Percentiles rank a stretch among this genome's conserved stretches.
Evolutionary conservation across 1,284 basidiomycete species (phyloP).

Genomic region (Sphagnurus paluster): DNA sequence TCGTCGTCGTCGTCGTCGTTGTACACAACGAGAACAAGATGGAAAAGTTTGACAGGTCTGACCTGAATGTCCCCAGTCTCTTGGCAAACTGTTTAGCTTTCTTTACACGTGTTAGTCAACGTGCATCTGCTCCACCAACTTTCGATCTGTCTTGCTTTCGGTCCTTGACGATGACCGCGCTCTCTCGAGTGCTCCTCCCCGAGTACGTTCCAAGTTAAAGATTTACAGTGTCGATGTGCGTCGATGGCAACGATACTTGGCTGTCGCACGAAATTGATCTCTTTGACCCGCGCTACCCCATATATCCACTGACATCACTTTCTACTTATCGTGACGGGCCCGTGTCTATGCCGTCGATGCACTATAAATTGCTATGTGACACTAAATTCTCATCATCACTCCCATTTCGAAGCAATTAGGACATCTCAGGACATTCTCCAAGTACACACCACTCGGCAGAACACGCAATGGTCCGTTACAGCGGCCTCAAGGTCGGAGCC

Average conservation of each 20-base stretch:
- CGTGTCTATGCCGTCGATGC: too few relatives aligned
- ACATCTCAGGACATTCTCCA: too few relatives aligned
- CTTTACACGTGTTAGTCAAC: constrained; percentile 12
- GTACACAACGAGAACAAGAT: constrained; percentile 6
- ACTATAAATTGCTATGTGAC: too few relatives aligned
- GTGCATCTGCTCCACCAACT: background rate
- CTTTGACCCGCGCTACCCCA: background rate
- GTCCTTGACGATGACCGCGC: background rate
- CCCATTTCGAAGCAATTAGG: too few relatives aligned
- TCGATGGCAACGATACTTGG: too few relatives aligned
- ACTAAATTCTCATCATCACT: too few relatives aligned
- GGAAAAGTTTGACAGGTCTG: constrained; percentile 10
- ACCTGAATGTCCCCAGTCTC: background rate
- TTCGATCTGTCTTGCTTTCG: background rate
- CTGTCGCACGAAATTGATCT: too few relatives aligned
- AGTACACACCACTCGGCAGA: too few relatives aligned
- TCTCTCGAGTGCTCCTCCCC: background rate
- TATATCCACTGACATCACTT: background rate
- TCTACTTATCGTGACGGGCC: too few relatives aligned
- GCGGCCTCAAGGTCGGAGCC: too few relatives aligned
- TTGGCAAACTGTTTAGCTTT: constrained; percentile 6
- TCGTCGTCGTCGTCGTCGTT: constrained; percentile 10
- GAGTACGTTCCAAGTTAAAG: background rate
- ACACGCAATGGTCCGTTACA: too few relatives aligned
- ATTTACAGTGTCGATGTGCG: too few relatives aligned